These are phyloP conservation scores for Syzygium aromaticum DNA, from an alignment of 345 rosid species.

Conservation along the genomic window DNA sequence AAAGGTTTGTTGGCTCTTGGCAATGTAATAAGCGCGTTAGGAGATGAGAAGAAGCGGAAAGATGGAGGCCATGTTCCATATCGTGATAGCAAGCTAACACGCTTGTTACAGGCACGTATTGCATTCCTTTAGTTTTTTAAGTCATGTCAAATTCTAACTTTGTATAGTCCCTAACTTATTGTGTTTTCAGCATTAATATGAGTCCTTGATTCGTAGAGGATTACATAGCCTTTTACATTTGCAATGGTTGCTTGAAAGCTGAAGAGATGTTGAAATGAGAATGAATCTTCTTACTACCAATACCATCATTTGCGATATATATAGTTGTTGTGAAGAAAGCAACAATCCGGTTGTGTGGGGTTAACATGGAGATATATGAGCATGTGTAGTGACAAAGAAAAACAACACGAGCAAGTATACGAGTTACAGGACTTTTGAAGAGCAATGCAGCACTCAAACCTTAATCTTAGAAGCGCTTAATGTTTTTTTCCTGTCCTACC, in stretches of 20 bases:
- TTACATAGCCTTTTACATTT: background rate
- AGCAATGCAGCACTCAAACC: background rate
- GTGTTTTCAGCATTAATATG: background rate
- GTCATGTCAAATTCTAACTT: background rate
- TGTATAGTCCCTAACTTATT: background rate
- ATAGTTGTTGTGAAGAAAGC: background rate
- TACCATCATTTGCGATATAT: background rate
- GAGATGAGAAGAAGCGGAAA: conserved; percentile 89
- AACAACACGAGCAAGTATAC: background rate
- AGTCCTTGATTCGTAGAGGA: background rate
- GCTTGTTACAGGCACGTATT: conserved; percentile 68
- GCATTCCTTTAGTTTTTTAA: background rate
- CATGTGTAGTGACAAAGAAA: background rate
- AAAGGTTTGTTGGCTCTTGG: conserved; percentile 95
- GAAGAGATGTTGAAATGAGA: background rate
- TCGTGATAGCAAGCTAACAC: conserved; percentile 98
- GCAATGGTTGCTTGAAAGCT: background rate
- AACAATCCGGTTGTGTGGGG: background rate
- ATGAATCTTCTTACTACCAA: background rate
- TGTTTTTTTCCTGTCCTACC: background rate
- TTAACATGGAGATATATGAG: background rate
- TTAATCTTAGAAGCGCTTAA: background rate
- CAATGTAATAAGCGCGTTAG: conserved; percentile 91
- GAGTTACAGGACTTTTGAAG: background rate
- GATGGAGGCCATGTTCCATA: conserved; percentile 98